These are phyloP conservation scores for Metschnikowia bowlesiae DNA, from an alignment of 805 yeast species.

Conservation along the genomic window DNA sequence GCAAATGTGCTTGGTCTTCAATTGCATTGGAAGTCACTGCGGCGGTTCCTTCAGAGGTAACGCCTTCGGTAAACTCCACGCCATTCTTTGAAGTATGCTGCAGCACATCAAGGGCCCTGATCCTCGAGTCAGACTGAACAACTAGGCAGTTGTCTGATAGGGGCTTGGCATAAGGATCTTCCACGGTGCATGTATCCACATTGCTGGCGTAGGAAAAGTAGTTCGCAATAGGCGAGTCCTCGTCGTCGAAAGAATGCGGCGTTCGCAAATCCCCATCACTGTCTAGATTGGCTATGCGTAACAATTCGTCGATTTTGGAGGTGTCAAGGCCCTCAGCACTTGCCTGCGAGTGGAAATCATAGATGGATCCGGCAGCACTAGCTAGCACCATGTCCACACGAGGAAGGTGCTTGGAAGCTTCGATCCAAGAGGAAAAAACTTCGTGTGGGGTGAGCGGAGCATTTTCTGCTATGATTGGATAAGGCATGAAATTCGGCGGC, in stretches of 20 bases:
- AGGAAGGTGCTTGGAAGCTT: conserved; percentile 35
- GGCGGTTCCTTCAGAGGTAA: background rate
- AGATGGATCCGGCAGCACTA: conserved; percentile 43
- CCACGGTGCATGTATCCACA: conserved; percentile 21
- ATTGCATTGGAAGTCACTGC: too few relatives aligned
- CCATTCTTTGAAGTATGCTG: conserved; percentile 2
- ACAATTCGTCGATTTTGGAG: conserved; percentile 14
- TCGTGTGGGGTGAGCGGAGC: conserved; percentile 33
- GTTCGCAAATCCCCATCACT: background rate
- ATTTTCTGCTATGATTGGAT: conserved; percentile 35
- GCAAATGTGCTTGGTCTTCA: background rate
- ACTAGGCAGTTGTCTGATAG: conserved; percentile 2
- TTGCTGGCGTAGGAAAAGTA: conserved; percentile 23
- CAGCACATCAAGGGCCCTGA: background rate
- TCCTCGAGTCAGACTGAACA: conserved; percentile 1
- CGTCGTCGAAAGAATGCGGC: conserved; percentile 3
- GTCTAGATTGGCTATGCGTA: conserved; percentile 7
- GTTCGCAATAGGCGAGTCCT: conserved; percentile 13
- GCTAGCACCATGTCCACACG: conserved; percentile 43
- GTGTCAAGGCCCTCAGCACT: conserved; percentile 28
- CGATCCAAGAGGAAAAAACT: conserved; percentile 32
- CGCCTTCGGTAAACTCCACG: background rate
- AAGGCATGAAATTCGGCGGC: conserved; percentile 43
- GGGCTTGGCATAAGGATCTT: conserved; percentile 17
- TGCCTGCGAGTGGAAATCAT: conserved; percentile 34